Evolutionary conservation across 495 filamentous ascomycete species (phyloP).

Genomic region (Entonaema liquescens): DNA sequence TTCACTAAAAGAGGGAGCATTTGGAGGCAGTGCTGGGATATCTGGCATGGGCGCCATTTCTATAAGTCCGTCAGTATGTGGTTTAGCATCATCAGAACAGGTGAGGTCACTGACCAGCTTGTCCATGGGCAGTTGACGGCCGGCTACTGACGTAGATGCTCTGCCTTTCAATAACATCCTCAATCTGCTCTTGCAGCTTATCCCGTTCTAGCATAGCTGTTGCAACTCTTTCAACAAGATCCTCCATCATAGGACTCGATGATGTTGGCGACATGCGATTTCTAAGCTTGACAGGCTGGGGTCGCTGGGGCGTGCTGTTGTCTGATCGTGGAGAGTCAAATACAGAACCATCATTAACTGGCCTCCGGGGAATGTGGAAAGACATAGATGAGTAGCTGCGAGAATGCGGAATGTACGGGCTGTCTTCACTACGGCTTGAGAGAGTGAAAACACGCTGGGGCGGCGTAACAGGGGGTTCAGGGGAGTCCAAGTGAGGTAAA

Average conservation of each 20-base stretch:
- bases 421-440: slow-evolving; percentile 50
- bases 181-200: slow-evolving; percentile 60
- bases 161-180: slow-evolving; percentile 61
- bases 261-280: slow-evolving; percentile 42
- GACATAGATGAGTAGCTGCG: slow-evolving; percentile 59
- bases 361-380: slow-evolving; percentile 61
- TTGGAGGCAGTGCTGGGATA: slow-evolving; percentile 56
- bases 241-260: slow-evolving; percentile 49
- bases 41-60: slow-evolving; percentile 57
- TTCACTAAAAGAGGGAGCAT: slow-evolving; percentile 60
- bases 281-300: slow-evolving; percentile 45
- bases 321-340: slow-evolving; percentile 45
- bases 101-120: slow-evolving; percentile 31
- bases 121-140: slow-evolving; percentile 54
- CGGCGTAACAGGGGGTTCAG: slow-evolving; percentile 47
- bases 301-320: slow-evolving; percentile 35
- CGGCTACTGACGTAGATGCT: slow-evolving; percentile 60
- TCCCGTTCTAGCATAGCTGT: slow-evolving; percentile 62
- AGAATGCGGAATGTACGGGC: slow-evolving; percentile 49
- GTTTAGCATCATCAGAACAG: not conserved
- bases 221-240: slow-evolving; percentile 60
- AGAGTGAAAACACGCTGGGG: slow-evolving; percentile 52
- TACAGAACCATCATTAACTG: slow-evolving; percentile 45
- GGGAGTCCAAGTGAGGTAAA: slow-evolving; percentile 58
- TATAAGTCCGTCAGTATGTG: slow-evolving; percentile 30